Evolutionary conservation across 2,329 filamentous ascomycete species (phyloP).

Genomic region (Clonostachys chloroleuca): DNA sequence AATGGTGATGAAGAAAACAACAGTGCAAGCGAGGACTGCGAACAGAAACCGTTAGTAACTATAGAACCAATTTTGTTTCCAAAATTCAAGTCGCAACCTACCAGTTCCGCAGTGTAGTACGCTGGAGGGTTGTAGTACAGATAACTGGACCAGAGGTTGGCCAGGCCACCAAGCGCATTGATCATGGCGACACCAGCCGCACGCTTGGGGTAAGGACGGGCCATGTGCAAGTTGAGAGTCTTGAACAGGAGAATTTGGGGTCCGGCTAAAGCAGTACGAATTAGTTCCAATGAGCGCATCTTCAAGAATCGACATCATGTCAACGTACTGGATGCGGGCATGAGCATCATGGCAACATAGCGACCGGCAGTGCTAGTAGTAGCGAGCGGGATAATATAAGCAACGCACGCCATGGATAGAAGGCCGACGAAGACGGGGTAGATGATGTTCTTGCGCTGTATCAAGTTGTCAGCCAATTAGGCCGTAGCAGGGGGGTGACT

Average conservation of each 20-base stretch:
- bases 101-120: constrained; percentile 9
- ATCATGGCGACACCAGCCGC: constrained; percentile 65
- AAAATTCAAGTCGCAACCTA: constrained; percentile 3
- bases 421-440: constrained; percentile 62
- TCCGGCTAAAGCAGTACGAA: not conserved
- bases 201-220: constrained; percentile 69
- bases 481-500: too few species aligned
- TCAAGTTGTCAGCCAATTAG: constrained; percentile 11
- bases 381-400: constrained; percentile 62
- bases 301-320: too few species aligned
- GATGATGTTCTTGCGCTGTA: constrained; percentile 63
- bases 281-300: too few species aligned
- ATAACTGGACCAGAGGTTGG: constrained; percentile 59
- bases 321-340: constrained; percentile 23
- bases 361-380: constrained; percentile 54
- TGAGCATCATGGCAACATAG: constrained; percentile 38
- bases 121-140: constrained; percentile 42
- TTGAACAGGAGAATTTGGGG: constrained; percentile 44
- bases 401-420: constrained; percentile 52
- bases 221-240: constrained; percentile 66
- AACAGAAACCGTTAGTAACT: not conserved
- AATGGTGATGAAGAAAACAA: constrained; percentile 11
- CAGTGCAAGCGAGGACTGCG: constrained; percentile 10
- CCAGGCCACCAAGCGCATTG: constrained; percentile 52
- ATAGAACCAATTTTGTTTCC: not conserved